Evolutionary conservation across 2,329 filamentous ascomycete species (phyloP), one percentile per base, ranked within the genome.

Genomic region (Coniochaeta sp.): DNA sequence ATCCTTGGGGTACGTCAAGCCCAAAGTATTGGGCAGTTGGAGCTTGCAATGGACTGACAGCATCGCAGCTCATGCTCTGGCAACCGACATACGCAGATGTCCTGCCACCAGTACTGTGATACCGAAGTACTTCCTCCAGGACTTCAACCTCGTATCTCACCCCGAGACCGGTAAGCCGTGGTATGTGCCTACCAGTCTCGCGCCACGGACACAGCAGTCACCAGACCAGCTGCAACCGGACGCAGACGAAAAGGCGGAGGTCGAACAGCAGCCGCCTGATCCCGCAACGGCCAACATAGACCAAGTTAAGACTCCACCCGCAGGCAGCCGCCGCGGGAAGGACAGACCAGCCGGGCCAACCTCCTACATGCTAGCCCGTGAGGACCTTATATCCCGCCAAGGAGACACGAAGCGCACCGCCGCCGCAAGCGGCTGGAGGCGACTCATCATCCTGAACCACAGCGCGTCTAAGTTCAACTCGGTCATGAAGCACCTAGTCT

Each of bases 61-160:
- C 36, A 16, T 56, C 14, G 28, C 59, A 89, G 88, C 88, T 3
- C 79, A 79, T 52, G 82, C 85, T 7, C 79, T 92, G 24, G 82
- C 82, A 33, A 81, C 82, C 0, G 83, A 85, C 0, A 60, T 87
- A 24, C 84, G 89, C 59, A 66, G 70, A 60, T 90, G 87, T 66
- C 67, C 71, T 24, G 68, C 81, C 34, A 85, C 85, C 1, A 62
- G 67, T 0, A 68, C 70, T 0, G 67, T 68, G 1, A 71, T 90
- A 7, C 89, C 89, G 1, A 72, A 71, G 16, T 85, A 81, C 66
- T 88, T 91, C 68, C 74, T 90, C 5, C 82, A 89, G 59, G 76
- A 82, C 34, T 86, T 91, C 62, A 78, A 80, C 31, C 67, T 85
- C 1, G 73, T 85, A 14, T 68, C 73, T 1, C 80, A 89, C 60